phyloP scores from a whole-genome alignment of 169 alveolate genomes.

The Plasmodium vinckei region DNA sequence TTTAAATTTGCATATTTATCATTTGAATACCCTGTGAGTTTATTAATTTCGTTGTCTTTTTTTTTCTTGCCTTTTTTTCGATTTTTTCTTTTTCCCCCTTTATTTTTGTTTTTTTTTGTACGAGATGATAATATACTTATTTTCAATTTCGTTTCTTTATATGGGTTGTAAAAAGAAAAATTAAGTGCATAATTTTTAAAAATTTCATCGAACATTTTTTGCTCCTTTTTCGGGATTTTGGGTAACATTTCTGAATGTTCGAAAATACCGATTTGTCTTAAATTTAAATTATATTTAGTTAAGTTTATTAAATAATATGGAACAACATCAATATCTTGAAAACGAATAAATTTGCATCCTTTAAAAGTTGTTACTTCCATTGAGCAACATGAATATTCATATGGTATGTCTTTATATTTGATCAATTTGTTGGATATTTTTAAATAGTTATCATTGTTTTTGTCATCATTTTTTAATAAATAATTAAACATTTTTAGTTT shows the following conservation, averaged over 20 bases:
- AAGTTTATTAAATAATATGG: slow-evolving; percentile 72
- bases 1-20: background rate
- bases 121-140: slow-evolving; percentile 12
- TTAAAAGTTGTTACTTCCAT: slow-evolving; percentile 74
- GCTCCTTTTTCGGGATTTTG: slow-evolving; percentile 44
- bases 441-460: slow-evolving; percentile 18
- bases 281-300: slow-evolving; percentile 45
- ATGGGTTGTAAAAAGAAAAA: slow-evolving; percentile 74
- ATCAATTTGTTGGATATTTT: slow-evolving; percentile 45
- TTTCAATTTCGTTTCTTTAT: slow-evolving; percentile 62
- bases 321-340: slow-evolving; percentile 75
- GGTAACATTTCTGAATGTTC: slow-evolving; percentile 67
- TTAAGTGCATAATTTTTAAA: slow-evolving; percentile 75
- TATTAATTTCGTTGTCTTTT: background rate
- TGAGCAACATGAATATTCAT: slow-evolving; percentile 74
- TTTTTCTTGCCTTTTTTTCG: background rate
- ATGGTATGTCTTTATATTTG: slow-evolving; percentile 16
- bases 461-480: slow-evolving; percentile 27
- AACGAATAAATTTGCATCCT: slow-evolving; percentile 75
- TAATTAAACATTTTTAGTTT: slow-evolving; percentile 39
- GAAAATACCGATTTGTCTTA: slow-evolving; percentile 71
- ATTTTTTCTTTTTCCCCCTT: slow-evolving; percentile 15
- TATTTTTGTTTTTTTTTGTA: slow-evolving; percentile 8
- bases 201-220: slow-evolving; percentile 52
- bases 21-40: background rate